A percentile compares a stretch with the other conserved stretches of the same genome.
Conservation (phyloP, 2,329 filamentous ascomycete genomes). For the Thermomyces lanuginosus region DNA sequence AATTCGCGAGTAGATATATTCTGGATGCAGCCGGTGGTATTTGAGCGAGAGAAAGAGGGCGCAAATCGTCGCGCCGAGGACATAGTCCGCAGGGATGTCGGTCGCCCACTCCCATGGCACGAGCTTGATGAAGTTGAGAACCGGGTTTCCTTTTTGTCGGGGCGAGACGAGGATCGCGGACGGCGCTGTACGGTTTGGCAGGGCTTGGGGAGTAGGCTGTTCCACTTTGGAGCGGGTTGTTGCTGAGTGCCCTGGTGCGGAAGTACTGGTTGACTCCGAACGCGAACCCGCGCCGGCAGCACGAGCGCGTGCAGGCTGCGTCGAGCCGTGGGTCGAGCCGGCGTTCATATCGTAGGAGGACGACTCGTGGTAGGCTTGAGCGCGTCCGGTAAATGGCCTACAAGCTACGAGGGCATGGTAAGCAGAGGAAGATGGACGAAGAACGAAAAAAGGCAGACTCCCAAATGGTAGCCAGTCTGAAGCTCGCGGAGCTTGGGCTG, state of each 20-base stretch:
- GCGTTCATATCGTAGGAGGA: no score
- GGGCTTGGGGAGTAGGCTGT: conserved; percentile 77
- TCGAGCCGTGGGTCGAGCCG: no score
- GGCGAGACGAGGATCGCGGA: conserved; percentile 79
- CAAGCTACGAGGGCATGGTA: no score
- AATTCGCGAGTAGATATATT: conserved; percentile 94
- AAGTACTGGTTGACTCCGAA: no score
- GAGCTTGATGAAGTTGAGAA: conserved; percentile 64
- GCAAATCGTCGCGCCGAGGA: conserved; percentile 72
- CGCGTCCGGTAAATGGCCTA: no score
- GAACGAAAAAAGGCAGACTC: no score
- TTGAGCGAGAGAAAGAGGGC: conserved; percentile 88
- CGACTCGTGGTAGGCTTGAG: no score
- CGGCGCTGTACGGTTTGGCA: conserved; percentile 49
- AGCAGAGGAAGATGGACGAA: no score
- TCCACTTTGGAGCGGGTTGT: conserved; percentile 42
- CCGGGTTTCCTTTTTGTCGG: conserved; percentile 86
- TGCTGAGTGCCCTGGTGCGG: conserved; percentile 12
- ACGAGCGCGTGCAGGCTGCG: no score
- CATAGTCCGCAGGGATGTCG: conserved; percentile 93
- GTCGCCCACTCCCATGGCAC: conserved; percentile 90
- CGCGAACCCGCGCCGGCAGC: no score
- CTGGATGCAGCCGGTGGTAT: conserved; percentile 90
- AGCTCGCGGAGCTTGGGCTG: no score
- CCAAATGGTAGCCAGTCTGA: no score